Evolutionary conservation across 306 rosid genomes (phyloP).

Genomic region (Vicia faba): DNA sequence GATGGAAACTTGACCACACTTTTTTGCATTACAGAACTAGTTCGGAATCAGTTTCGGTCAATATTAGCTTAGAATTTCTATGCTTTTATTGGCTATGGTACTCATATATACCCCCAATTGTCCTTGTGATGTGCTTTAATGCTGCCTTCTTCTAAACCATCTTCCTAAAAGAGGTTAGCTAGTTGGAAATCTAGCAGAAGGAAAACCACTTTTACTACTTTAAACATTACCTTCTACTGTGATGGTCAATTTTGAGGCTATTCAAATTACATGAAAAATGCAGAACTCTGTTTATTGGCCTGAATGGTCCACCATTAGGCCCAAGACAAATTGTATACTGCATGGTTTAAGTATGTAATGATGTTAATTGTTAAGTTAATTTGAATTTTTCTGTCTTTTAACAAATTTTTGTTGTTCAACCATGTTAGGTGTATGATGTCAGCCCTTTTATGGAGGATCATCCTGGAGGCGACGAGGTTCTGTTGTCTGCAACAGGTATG

Average conservation of each 20-base stretch:
- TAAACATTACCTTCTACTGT: too few relatives aligned
- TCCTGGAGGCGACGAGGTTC: conserved; percentile 96
- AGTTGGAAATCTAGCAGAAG: conserved; percentile 8
- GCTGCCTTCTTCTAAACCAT: conserved; percentile 2
- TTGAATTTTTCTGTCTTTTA: background rate
- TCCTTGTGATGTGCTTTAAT: conserved; percentile 10
- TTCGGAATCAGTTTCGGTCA: background rate
- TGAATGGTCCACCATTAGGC: background rate
- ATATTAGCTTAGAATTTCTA: background rate
- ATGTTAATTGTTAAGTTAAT: too few relatives aligned
- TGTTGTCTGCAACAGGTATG: conserved; percentile 82
- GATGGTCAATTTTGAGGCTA: conserved; percentile 11
- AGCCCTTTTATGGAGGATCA: conserved; percentile 96
- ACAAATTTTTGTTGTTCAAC: conserved; percentile 28
- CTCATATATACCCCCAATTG: background rate
- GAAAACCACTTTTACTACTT: conserved; percentile 13
- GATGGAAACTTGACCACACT: too few relatives aligned
- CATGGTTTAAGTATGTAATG: conserved; percentile 19
- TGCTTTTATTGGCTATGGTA: background rate
- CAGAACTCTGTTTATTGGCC: background rate
- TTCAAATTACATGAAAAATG: background rate
- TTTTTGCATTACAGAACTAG: too few relatives aligned
- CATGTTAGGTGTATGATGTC: conserved; percentile 76
- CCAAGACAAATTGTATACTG: conserved; percentile 10
- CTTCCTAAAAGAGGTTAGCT: conserved; percentile 7